Evolutionary conservation across 176 grass and related monocot species (phyloP).

Genomic region (Oryza meridionalis): DNA sequence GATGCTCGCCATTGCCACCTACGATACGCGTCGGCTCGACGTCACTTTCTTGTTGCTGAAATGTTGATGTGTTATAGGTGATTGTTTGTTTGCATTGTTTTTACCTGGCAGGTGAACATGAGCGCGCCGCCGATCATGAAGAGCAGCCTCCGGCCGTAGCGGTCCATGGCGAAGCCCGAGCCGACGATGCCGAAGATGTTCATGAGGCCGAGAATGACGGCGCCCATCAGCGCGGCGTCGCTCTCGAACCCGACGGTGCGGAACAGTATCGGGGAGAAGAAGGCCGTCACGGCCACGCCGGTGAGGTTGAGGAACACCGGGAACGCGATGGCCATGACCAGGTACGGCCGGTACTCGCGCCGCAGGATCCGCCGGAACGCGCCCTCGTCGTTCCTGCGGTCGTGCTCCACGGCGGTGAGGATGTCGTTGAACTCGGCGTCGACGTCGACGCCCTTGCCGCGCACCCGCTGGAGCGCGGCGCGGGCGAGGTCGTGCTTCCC

Average conservation of each 20-base stretch:
- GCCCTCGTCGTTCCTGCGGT: slow-evolving; percentile 52
- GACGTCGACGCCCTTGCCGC: slow-evolving; percentile 67
- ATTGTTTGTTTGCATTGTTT: background rate
- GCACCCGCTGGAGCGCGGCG: slow-evolving; percentile 70
- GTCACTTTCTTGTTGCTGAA: background rate
- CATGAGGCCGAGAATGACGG: slow-evolving; percentile 71
- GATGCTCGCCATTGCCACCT: slow-evolving; percentile 73
- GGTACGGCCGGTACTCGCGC: slow-evolving; percentile 66
- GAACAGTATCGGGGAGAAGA: slow-evolving; percentile 88
- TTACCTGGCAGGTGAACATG: slow-evolving; percentile 76
- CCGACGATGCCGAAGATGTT: slow-evolving; percentile 66
- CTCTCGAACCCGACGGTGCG: slow-evolving; percentile 72
- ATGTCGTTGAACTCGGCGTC: slow-evolving; percentile 75
- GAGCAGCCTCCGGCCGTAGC: slow-evolving; percentile 71
- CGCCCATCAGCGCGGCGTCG: slow-evolving; percentile 67
- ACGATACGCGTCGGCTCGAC: background rate
- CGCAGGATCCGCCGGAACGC: slow-evolving; percentile 65
- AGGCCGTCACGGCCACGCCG: slow-evolving; percentile 65
- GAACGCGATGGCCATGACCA: slow-evolving; percentile 78
- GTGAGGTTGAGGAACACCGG: slow-evolving; percentile 84
- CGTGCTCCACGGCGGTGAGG: slow-evolving; percentile 38
- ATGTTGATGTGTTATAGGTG: background rate
- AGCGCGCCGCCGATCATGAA: slow-evolving; percentile 66
- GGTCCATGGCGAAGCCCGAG: slow-evolving; percentile 68
- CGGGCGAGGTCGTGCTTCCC: slow-evolving; percentile 71